phyloP scores from a whole-genome alignment of 1,139 yeast species.

The Pichia sp. region DNA sequence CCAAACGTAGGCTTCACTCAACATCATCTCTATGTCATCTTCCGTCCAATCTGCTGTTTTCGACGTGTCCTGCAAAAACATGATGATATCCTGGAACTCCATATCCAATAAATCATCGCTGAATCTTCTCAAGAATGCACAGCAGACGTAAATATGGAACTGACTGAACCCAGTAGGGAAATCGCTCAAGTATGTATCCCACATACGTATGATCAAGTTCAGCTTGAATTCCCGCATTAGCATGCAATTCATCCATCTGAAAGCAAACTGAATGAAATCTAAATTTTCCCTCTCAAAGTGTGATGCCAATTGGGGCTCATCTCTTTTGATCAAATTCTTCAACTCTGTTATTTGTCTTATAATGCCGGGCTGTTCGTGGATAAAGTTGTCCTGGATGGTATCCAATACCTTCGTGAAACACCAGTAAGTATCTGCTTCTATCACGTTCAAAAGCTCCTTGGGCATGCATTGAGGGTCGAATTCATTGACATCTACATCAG shows the following conservation, averaged over 20 bases:
- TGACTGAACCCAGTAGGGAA: constrained; percentile 84
- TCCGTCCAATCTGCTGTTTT: constrained; percentile 87
- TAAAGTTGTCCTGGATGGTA: constrained; percentile 93
- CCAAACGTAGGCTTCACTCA: constrained; percentile 97
- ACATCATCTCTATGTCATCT: constrained; percentile 82
- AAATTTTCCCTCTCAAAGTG: constrained; percentile 79
- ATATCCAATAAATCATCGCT: constrained; percentile 68
- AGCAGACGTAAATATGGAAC: constrained; percentile 95
- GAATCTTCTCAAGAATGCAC: constrained; percentile 92
- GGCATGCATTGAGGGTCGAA: constrained; percentile 66
- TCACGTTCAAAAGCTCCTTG: constrained; percentile 46
- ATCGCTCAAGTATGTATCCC: constrained; percentile 96
- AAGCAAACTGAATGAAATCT: constrained; percentile 90
- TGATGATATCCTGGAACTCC: constrained; percentile 92
- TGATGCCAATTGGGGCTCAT: constrained; percentile 64
- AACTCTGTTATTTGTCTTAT: constrained; percentile 82
- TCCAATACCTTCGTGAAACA: constrained; percentile 85
- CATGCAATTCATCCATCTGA: constrained; percentile 98
- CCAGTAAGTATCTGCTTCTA: constrained; percentile 98
- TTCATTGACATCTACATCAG: constrained; percentile 41
- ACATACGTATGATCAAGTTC: constrained; percentile 80
- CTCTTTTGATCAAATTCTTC: constrained; percentile 70
- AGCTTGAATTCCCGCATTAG: constrained; percentile 89
- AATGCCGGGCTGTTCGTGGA: constrained; percentile 97
- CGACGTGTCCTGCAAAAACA: constrained; percentile 74